These are phyloP conservation scores for Lentinula guzmanii DNA, from an alignment of 768 basidiomycete species.

Conservation along the genomic window DNA sequence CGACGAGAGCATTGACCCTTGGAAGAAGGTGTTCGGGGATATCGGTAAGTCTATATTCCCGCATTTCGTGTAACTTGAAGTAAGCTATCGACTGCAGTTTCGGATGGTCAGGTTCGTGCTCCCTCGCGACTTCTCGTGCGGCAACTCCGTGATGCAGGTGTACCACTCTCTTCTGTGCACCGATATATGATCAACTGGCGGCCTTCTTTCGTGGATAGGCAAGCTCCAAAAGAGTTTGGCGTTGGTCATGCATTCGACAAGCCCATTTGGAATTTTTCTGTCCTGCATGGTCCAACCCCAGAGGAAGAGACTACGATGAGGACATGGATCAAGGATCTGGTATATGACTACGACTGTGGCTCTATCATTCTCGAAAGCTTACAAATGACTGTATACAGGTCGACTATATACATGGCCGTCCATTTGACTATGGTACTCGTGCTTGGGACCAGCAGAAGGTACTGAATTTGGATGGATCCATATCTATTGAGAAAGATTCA, in stretches of 20 bases:
- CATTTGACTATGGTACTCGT: conserved; percentile 2
- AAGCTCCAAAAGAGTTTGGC: conserved; percentile 2
- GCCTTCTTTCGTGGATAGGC: neutral
- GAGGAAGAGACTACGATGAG: conserved; percentile 7
- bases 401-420: neutral
- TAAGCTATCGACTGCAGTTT: neutral
- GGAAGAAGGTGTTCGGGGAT: conserved; percentile 9
- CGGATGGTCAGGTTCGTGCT: conserved; percentile 8
- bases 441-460: conserved; percentile 8
- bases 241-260: conserved; percentile 7
- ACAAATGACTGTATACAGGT: neutral
- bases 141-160: conserved; percentile 3
- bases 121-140: conserved; percentile 6
- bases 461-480: neutral
- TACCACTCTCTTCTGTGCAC: conserved; percentile 5
- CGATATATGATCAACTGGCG: conserved; percentile 8
- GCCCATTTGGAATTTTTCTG: conserved; percentile 8
- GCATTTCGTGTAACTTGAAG: neutral
- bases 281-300: conserved; percentile 7
- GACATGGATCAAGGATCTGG: conserved; percentile 7
- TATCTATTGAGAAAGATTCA: conserved; percentile 4
- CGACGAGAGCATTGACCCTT: conserved; percentile 2
- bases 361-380: too few species aligned
- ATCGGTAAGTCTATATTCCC: conserved; percentile 1
- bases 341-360: neutral